Percentiles rank a stretch among this genome's conserved stretches.
Evolutionary conservation across 1,284 basidiomycete species (phyloP).

Genomic region (Ceratobasidium papillatum): DNA sequence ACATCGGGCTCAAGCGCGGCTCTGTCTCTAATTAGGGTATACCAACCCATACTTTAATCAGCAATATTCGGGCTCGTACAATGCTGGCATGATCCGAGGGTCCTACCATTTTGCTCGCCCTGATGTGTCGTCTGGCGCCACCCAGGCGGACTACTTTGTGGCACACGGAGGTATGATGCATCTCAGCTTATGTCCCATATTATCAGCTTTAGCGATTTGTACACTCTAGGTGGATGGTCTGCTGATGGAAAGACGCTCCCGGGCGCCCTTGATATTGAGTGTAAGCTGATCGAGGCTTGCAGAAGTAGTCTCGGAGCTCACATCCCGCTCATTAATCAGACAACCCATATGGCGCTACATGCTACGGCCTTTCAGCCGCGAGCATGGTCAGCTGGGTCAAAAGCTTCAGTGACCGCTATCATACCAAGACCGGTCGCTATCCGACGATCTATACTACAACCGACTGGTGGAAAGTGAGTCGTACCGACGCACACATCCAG

Average conservation of each 20-base stretch:
- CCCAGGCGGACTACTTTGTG: conserved; percentile 69
- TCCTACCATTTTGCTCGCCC: conserved; percentile 70
- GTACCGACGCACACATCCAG: background rate
- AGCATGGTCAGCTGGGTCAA: conserved; percentile 70
- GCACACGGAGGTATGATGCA: conserved; percentile 61
- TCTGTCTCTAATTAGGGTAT: conserved; percentile 48
- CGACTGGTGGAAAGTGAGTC: conserved; percentile 64
- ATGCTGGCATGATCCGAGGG: conserved; percentile 65
- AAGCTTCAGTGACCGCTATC: conserved; percentile 70
- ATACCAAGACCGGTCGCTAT: conserved; percentile 57
- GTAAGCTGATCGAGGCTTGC: conserved; percentile 50
- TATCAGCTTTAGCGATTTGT: background rate
- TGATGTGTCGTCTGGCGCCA: conserved; percentile 60
- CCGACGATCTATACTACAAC: conserved; percentile 69
- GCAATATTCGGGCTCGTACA: conserved; percentile 65
- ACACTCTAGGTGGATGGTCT: conserved; percentile 62
- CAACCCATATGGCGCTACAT: conserved; percentile 49
- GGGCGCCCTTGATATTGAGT: conserved; percentile 71
- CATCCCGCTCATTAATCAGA: conserved; percentile 23
- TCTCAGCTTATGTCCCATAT: background rate
- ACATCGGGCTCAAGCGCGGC: conserved; percentile 22
- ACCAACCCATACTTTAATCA: conserved; percentile 57
- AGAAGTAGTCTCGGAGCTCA: background rate
- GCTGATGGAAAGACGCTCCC: conserved; percentile 69
- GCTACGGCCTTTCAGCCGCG: conserved; percentile 64